A percentile compares a stretch with the other conserved stretches of the same genome.
These are phyloP conservation scores for Coniochaeta sp. DNA, from an alignment of 2,329 filamentous ascomycete species.

Conservation along the genomic window DNA sequence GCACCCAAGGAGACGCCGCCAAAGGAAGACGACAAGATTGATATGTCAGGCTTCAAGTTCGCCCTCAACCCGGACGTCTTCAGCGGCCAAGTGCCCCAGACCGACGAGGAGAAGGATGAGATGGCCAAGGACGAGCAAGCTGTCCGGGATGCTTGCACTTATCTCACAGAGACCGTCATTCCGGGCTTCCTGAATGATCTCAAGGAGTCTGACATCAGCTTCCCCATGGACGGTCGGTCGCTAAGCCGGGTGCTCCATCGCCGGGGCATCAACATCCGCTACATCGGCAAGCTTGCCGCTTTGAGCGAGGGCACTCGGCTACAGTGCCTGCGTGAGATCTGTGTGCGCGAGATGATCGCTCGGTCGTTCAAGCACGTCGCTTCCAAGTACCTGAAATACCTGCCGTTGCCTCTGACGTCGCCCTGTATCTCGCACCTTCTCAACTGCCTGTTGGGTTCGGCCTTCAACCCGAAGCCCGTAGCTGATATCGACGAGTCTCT, in stretches of 20 bases:
- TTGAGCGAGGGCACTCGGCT: conserved; percentile 66
- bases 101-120: conserved; percentile 80
- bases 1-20: conserved; percentile 28
- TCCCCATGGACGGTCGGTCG: conserved; percentile 97
- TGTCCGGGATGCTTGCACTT: conserved; percentile 75
- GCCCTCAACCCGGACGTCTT: conserved; percentile 92
- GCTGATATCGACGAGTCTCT: conserved; percentile 71
- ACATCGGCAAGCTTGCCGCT: conserved; percentile 77
- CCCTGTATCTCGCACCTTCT: conserved; percentile 78
- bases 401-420: conserved; percentile 74
- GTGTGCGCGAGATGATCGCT: conserved; percentile 88
- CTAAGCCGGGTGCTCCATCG: conserved; percentile 86
- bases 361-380: conserved; percentile 91
- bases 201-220: conserved; percentile 86
- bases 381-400: conserved; percentile 68
- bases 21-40: conserved; percentile 59
- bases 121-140: conserved; percentile 80
- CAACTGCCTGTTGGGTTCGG: conserved; percentile 82
- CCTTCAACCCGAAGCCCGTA: conserved; percentile 68
- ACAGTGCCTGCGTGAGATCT: conserved; percentile 67
- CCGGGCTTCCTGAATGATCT: conserved; percentile 83
- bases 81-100: conserved; percentile 85
- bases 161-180: conserved; percentile 69
- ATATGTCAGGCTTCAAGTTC: conserved; percentile 81
- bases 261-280: conserved; percentile 93